Conservation (phyloP, 148 eudicot species). For the Chenopodium album region DNA sequence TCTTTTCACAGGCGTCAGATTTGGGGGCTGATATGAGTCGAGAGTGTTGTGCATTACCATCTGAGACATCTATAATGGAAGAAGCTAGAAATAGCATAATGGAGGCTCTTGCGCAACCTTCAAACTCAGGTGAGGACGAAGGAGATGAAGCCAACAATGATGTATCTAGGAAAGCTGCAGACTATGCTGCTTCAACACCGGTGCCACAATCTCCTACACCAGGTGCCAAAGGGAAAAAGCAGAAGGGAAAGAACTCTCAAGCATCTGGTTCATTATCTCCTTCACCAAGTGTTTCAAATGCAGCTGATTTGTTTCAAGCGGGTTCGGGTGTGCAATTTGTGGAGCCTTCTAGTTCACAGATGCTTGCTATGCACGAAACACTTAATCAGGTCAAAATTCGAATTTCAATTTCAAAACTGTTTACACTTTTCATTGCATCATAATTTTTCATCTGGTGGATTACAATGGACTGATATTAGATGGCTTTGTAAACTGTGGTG, state of each 20-base stretch:
- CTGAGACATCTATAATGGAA: constrained; percentile 52
- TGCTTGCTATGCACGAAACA: constrained; percentile 54
- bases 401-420: neutral
- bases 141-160: constrained; percentile 48
- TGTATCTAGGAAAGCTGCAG: constrained; percentile 36
- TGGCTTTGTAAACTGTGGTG: neutral
- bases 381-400: constrained; percentile 59
- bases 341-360: constrained; percentile 46
- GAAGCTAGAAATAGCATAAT: constrained; percentile 54
- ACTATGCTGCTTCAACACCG: constrained; percentile 35
- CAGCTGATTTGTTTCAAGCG: constrained; percentile 52
- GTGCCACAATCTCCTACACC: constrained; percentile 44
- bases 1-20: constrained; percentile 92
- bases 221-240: constrained; percentile 58
- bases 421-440: neutral
- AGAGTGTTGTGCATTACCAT: constrained; percentile 53
- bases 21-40: constrained; percentile 71
- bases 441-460: neutral
- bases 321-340: constrained; percentile 39
- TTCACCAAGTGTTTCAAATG: constrained; percentile 53
- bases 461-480: neutral
- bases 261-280: constrained; percentile 61
- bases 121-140: constrained; percentile 50
- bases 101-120: constrained; percentile 53
- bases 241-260: constrained; percentile 61